Evolutionary conservation across 805 yeast genomes (phyloP).

Genomic region (Spencermartinsiella europaea): DNA sequence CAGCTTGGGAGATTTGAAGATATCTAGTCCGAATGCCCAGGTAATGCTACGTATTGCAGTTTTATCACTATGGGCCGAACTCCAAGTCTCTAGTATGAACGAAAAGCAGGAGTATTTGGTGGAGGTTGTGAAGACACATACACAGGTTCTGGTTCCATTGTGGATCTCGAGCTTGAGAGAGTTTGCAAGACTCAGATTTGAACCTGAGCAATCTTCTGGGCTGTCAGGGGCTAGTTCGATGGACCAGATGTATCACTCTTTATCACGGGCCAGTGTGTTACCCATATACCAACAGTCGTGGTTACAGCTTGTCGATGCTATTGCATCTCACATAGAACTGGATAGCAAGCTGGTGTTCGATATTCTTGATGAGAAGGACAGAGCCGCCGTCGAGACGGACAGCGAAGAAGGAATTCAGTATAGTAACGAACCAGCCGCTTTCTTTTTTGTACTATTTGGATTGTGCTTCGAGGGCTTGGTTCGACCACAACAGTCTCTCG

Average conservation of each 20-base stretch:
- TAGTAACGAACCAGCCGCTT: slow-evolving; percentile 34
- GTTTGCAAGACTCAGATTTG: slow-evolving; percentile 60
- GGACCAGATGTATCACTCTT: slow-evolving; percentile 31
- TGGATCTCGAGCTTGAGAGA: slow-evolving; percentile 79
- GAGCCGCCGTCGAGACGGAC: slow-evolving; percentile 31
- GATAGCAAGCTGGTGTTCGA: slow-evolving; percentile 42
- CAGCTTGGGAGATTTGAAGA: slow-evolving; percentile 33
- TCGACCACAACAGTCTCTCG: slow-evolving; percentile 32
- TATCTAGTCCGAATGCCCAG: slow-evolving; percentile 33
- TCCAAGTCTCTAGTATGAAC: slow-evolving; percentile 28
- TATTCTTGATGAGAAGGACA: slow-evolving; percentile 51
- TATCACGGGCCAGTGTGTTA: slow-evolving; percentile 38
- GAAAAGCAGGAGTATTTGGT: slow-evolving; percentile 31
- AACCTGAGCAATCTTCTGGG: slow-evolving; percentile 32
- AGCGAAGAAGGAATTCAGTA: slow-evolving; percentile 23
- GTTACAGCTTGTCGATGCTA: slow-evolving; percentile 72
- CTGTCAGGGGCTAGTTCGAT: slow-evolving; percentile 24
- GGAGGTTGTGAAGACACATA: slow-evolving; percentile 43
- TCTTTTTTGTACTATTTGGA: slow-evolving; percentile 76
- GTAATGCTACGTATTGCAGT: slow-evolving; percentile 34
- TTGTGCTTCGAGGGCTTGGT: slow-evolving; percentile 75
- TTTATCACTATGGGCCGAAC: slow-evolving; percentile 39
- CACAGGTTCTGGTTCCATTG: slow-evolving; percentile 57
- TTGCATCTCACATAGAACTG: slow-evolving; percentile 57
- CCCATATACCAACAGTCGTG: slow-evolving; percentile 55